phyloP scores from a whole-genome alignment of 2,329 filamentous ascomycete species.

The Macroventuria anomochaeta region DNA sequence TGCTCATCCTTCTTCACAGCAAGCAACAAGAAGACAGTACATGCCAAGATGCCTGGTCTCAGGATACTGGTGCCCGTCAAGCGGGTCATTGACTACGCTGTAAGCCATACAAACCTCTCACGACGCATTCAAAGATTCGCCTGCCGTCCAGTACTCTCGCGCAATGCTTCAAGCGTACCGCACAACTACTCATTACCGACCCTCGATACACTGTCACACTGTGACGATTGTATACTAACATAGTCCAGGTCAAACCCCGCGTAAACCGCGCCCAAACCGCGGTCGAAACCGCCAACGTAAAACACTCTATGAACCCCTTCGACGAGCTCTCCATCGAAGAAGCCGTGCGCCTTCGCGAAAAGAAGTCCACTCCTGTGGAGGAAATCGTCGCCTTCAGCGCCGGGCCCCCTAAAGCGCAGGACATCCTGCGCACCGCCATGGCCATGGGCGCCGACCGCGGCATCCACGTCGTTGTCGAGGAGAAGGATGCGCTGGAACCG shows the following conservation, averaged over 20 bases:
- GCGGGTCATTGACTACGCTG: slow-evolving; percentile 65
- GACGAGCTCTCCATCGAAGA: slow-evolving; percentile 98
- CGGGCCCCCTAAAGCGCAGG: slow-evolving; percentile 84
- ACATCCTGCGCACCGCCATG: slow-evolving; percentile 94
- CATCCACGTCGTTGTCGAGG: slow-evolving; percentile 72
- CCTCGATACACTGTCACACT: too few species aligned
- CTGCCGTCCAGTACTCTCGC: neutral
- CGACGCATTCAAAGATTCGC: neutral
- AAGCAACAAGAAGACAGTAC: neutral
- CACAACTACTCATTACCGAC: neutral
- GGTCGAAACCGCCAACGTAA: slow-evolving; percentile 90
- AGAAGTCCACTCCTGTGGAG: slow-evolving; percentile 68
- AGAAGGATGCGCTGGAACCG: slow-evolving; percentile 80
- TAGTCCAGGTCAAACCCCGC: slow-evolving; percentile 68
- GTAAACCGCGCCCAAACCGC: slow-evolving; percentile 78
- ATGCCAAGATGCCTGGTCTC: slow-evolving; percentile 53
- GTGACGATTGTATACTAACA: too few species aligned
- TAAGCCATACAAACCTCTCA: slow-evolving; percentile 37
- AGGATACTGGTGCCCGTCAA: slow-evolving; percentile 64
- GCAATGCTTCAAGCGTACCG: neutral
- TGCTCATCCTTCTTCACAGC: slow-evolving; percentile 10
- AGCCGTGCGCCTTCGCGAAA: slow-evolving; percentile 91
- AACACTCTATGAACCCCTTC: slow-evolving; percentile 99
- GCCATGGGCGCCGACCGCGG: slow-evolving; percentile 96
- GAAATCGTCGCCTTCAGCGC: slow-evolving; percentile 91